Percentiles rank a stretch among this genome's conserved stretches.
Evolutionary conservation across 106 monocot species (phyloP).

Genomic region (Dioscorea alata): DNA sequence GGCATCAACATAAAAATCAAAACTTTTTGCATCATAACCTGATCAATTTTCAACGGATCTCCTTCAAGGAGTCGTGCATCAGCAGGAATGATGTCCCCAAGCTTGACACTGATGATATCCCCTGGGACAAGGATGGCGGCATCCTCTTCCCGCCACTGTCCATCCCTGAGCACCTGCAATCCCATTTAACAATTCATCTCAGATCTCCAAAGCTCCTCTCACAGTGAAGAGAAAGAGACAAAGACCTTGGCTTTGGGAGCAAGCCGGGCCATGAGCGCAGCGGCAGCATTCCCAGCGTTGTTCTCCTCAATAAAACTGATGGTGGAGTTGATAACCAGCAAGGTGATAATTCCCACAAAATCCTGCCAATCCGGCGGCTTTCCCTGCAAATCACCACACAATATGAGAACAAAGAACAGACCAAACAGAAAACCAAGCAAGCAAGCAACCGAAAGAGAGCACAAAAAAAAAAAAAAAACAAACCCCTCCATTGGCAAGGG

Average conservation of each 20-base stretch:
- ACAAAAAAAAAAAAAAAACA: conserved; percentile 7
- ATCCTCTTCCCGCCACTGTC: conserved; percentile 74
- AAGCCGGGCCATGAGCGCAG: conserved; percentile 80
- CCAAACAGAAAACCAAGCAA: neutral
- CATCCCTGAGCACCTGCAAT: conserved; percentile 67
- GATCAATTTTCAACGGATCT: conserved; percentile 83
- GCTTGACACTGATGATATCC: conserved; percentile 83
- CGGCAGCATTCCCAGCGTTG: conserved; percentile 79
- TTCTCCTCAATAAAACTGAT: conserved; percentile 89
- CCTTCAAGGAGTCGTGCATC: conserved; percentile 88
- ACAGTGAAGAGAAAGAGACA: neutral
- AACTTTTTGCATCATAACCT: conserved; percentile 24
- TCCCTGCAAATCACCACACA: conserved; percentile 36
- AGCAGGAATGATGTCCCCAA: conserved; percentile 87
- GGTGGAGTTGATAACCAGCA: conserved; percentile 79
- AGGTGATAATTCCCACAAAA: conserved; percentile 79
- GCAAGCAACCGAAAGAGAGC: neutral
- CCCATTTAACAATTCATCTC: neutral
- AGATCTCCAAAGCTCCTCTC: neutral
- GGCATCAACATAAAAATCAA: neutral
- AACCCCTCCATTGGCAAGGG: conserved; percentile 97
- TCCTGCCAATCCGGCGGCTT: conserved; percentile 98
- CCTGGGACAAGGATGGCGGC: conserved; percentile 80
- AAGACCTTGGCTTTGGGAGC: conserved; percentile 73
- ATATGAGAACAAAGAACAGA: conserved; percentile 3